phyloP scores from a whole-genome alignment of 805 yeast species.

The Lachancea lanzarotensis region DNA sequence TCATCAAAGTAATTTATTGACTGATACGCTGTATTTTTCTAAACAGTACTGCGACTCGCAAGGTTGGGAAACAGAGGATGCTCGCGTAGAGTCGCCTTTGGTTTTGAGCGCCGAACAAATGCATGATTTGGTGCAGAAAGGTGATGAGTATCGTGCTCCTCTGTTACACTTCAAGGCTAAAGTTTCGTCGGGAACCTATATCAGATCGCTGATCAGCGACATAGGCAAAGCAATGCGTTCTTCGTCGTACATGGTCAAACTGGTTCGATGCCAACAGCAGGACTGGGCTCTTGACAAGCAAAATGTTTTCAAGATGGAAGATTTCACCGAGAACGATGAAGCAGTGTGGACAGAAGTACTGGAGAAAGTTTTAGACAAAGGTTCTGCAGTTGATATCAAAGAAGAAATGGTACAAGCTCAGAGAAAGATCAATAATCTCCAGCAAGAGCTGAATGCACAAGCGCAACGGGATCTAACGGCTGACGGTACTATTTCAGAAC shows the following conservation, averaged over 20 bases:
- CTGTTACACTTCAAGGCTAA: constrained; percentile 63
- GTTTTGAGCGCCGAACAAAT: constrained; percentile 34
- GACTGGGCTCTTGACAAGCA: constrained; percentile 73
- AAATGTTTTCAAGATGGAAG: constrained; percentile 58
- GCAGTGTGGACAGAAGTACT: constrained; percentile 66
- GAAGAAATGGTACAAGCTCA: constrained; percentile 35
- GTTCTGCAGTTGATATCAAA: constrained; percentile 37
- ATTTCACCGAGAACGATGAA: constrained; percentile 55
- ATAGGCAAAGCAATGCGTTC: constrained; percentile 75
- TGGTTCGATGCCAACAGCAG: constrained; percentile 69
- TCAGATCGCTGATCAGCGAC: constrained; percentile 84
- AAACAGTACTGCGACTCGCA: constrained; percentile 45
- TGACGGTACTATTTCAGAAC: not conserved
- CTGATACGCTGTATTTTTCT: constrained; percentile 56
- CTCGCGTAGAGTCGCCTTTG: constrained; percentile 35
- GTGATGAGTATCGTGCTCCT: constrained; percentile 50
- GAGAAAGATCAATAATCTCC: constrained; percentile 12
- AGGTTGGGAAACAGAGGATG: constrained; percentile 36
- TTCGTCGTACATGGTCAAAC: constrained; percentile 81
- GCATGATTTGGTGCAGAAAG: constrained; percentile 23
- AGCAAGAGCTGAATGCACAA: constrained; percentile 4
- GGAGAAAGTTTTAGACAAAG: constrained; percentile 44
- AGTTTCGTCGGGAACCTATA: constrained; percentile 94
- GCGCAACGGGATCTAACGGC: constrained; percentile 3
- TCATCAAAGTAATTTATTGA: constrained; percentile 47